Evolutionary conservation across 202 grass and related monocot species (phyloP), one percentile per base, ranked within the genome.

Genomic region (Setaria italica): DNA sequence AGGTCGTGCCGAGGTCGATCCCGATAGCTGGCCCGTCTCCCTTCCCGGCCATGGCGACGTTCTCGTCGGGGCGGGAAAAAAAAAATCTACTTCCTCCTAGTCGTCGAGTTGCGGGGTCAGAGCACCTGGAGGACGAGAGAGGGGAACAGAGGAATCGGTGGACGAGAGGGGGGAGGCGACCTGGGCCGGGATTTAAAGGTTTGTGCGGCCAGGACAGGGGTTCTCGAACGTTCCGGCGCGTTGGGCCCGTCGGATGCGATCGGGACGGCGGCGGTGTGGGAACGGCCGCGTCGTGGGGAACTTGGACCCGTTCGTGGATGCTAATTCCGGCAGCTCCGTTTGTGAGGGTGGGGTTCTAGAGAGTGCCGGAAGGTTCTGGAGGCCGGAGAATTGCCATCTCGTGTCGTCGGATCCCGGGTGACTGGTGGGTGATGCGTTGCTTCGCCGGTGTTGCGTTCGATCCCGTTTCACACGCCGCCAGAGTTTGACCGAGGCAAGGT

Each of bases 11-110:
- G 3, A 97, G 90, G 72, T 97, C 94, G 57, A 97, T 97, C 56
- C 94, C 94, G 86, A 97, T 97, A 79, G 94, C 94, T 53, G 92
- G 94, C 32, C 94, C 94, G 9, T 97, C 94, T 41, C 89, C 91
- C 65, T 95, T 95, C 4, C 62, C 78, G 53, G 94, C 88, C 94
- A 95, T 95, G 48, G 34, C 62, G 55, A 19, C 41, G 55, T 4
- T 72, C 79, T 76, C 78, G 84, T 48, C 75, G 30, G 86, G 11
- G n/a, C n/a, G n/a, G n/a, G n/a, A n/a, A n/a, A n/a, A n/a, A 42
- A 11, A 56, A 79, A 63, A 73, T 42, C 41, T 39, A 6, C 39
- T 41, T 41, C 39, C 25, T 5, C 11, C 11, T 7, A 32, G 48
- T 16, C n/a, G 32, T 43, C 32, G 33, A 55, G 11, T 80, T 49